These are phyloP conservation scores for Syzygium oleosum DNA, from an alignment of 345 rosid species.

Conservation along the genomic window DNA sequence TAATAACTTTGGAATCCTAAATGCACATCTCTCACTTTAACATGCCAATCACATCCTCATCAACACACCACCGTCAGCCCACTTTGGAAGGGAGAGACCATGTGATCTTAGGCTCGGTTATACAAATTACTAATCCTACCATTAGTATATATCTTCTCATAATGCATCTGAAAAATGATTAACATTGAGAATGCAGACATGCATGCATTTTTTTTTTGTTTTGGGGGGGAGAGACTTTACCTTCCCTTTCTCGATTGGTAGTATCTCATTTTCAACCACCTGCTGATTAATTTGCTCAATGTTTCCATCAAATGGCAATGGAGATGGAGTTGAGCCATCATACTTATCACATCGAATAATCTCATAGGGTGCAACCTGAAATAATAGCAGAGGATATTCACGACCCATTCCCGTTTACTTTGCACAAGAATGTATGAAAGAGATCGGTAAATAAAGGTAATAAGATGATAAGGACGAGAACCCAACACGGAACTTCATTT, in stretches of 20 bases:
- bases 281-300: slow-evolving; percentile 39
- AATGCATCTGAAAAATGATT: not conserved
- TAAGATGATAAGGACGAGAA: not conserved
- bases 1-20: not conserved
- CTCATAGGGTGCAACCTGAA: slow-evolving; percentile 78
- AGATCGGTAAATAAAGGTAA: not conserved
- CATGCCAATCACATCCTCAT: not conserved
- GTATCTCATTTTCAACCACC: slow-evolving; percentile 18
- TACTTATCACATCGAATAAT: slow-evolving; percentile 54
- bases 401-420: not conserved
- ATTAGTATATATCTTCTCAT: not conserved
- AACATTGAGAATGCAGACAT: not conserved
- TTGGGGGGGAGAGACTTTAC: slow-evolving; percentile 22
- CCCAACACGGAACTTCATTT: not conserved
- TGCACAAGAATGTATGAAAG: not conserved
- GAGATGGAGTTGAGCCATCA: slow-evolving; percentile 33
- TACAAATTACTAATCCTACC: not conserved
- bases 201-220: not conserved
- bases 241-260: slow-evolving; percentile 33
- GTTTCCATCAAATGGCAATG: slow-evolving; percentile 27
- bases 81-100: not conserved
- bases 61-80: not conserved
- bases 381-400: slow-evolving; percentile 7
- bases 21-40: not conserved
- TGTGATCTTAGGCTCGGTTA: not conserved